Base-by-base conservation (phyloP, 1,284 basidiomycete species). In the Papiliotrema terrestris region DNA sequence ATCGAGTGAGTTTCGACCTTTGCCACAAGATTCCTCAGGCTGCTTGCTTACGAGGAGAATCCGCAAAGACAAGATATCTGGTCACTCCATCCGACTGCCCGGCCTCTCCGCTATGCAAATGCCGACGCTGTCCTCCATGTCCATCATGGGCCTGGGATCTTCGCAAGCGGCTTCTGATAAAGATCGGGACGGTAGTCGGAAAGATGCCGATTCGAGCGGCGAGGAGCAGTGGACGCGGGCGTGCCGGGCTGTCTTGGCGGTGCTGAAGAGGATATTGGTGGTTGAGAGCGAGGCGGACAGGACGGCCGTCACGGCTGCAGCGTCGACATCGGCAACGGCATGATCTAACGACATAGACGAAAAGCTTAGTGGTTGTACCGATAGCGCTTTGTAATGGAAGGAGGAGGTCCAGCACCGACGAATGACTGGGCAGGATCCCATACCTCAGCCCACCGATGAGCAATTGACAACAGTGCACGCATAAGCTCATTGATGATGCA, bases 211-310 rank as follows among this genome's bases (percentile, higher is more conserved):
- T 44, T 49, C 48, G 25, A 63, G 63, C 19, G 67, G 65, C 11
- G 95, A 98, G 71, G 95, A 98, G 69, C 83, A 86, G 1, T 98
- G 95, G 95, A 98, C 95, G 14, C 84, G 91, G 57, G 93, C 94
- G 3, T 79, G 97, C 62, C 83, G 91, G 44, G 91, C 96, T 69
- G 90, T 98, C 52, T 81, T 97, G 52, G 82, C 91, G 15, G 91
- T 90, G 19, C 79, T 95, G 51, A 95, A 95, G 79, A 86, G 74
- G 52, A 71, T 77, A 20, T 57, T 77, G 44, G 65, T 74, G 14
- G 67, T 74, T 15, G 75, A 75, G 59, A 76, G 75, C 56, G 73
- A 77, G 61, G 67, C 60, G 17, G 64, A 68, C 46, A 59, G 60
- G 42, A 61, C 23, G 2, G 35, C 17, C n/a, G 48, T 55, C 22